Evolutionary conservation across 2,329 filamentous ascomycete species (phyloP), one percentile per base, ranked within the genome.

Genomic region (Hysterium pulicare): DNA sequence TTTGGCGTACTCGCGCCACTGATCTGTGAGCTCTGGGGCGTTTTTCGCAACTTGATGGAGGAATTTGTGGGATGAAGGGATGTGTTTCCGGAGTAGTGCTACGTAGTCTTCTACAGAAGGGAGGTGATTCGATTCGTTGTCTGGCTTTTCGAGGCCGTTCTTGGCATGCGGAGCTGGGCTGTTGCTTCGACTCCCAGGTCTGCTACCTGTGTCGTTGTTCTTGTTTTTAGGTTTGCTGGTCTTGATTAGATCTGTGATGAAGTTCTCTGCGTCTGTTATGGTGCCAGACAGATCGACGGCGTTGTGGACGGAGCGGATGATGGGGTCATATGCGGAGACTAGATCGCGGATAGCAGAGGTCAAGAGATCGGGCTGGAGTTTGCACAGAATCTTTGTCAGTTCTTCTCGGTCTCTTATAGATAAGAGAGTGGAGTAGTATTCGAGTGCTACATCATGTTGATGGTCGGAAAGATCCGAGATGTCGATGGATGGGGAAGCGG

Each of bases 91-190:
- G 11, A 90, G 67, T 1, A 91, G 66, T 11, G 74, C 66, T 7
- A 89, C 82, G 48, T 83, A 91, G 54, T 90, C 86, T 49, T 86
- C 81, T 1, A 90, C 83, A 0, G 77, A 81, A 0, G 85, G 79
- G 33, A 68, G 16, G 21, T 34, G 13, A 15, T 34, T 21, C 10
- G 17, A 10, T 20, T 21, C 16, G n/a, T 17, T 16, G 16, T 24
- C n/a, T 3, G 53, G 45, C 21, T 58, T 38, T 3, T 24, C 51
- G 23, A 8, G 9, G 13, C 16, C 22, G 16, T 32, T 22, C 15
- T 16, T 11, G 15, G 37, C 16, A 24, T 22, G 13, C 5, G 20
- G 24, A 5, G 32, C 21, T 22, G 21, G 17, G 23, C 4, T 36
- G 37, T 46, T 54, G 3, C 42, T 38, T 2, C 56, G 50, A 20